Evolutionary conservation across 306 rosid genomes (phyloP), one percentile per base, ranked within the genome.

Genomic region (Bauhinia variegata): DNA sequence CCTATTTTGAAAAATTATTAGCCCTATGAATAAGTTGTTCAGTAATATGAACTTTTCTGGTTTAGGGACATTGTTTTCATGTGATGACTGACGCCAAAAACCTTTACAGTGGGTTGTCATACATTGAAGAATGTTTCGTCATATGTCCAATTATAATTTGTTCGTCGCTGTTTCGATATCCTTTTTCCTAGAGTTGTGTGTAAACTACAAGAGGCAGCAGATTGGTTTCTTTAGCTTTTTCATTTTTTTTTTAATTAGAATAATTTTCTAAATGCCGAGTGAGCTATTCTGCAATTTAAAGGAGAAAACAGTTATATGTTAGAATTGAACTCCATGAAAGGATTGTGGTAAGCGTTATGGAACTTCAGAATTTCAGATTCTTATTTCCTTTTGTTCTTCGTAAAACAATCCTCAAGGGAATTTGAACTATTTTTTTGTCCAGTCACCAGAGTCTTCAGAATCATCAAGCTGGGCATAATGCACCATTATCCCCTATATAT

Each of bases 401-500:
- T 60, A 37, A n/a, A 13, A 39, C 77, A 51, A 52, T 34, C 39
- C 56, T 77, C 60, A 70, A 46, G 55, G 52, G 54, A 71, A 63
- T 73, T 68, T 84, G 77, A 75, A 32, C 10, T 33, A 61, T 79
- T 41, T 68, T 61, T 64, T 65, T 62, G 62, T 84, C 66, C 80
- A 89, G 99, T 80, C 88, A 86, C 54, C 86, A 85, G 84, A 95
- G 69, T 66, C 97, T 93, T 73, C 84, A 31, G 55, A 90, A 79
- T 56, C 92, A 86, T 82, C 96, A 81, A 82, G 71, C 84, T 47
- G 82, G 82, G 30, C 75, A 78, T 64, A 80, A 71, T 60, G 67
- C 87, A 73, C 85, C 95, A 54, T 77, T 93, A 67, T 83, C 90
- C 62, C 95, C 99, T 54, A 82, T 93, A 82, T 93, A 90, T 48